Evolutionary conservation across 2,329 filamentous ascomycete species (phyloP).

Genomic region (Botryotinia convoluta): DNA sequence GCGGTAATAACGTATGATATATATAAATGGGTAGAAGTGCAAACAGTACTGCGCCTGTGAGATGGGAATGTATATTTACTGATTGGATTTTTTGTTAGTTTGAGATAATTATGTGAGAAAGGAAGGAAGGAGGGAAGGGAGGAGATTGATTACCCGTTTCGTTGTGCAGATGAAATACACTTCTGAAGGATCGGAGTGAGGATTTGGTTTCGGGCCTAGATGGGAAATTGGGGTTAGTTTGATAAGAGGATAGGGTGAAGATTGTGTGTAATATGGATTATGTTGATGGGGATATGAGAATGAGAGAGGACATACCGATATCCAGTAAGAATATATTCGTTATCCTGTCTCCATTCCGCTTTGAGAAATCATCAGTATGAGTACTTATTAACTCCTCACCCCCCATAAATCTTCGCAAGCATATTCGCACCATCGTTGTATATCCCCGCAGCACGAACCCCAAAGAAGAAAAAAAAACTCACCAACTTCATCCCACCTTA

Average conservation of each 20-base stretch:
- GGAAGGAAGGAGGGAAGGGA: too few species aligned
- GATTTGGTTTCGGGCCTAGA: conserved; percentile 2
- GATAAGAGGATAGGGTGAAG: not conserved
- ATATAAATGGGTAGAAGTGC: conserved; percentile 35
- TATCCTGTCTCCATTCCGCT: conserved; percentile 9
- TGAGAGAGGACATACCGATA: not conserved
- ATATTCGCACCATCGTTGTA: not conserved
- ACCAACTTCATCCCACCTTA: conserved; percentile 6
- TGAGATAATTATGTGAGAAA: not conserved
- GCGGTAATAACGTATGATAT: conserved; percentile 33
- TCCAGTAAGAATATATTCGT: not conserved
- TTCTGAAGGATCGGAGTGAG: not conserved
- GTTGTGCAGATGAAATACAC: conserved; percentile 5
- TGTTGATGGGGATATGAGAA: not conserved
- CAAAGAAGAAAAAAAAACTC: not conserved
- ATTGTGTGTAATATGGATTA: not conserved
- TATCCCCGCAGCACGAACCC: not conserved
- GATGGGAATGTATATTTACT: conserved; percentile 43
- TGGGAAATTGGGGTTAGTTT: not conserved
- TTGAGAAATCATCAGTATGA: not conserved
- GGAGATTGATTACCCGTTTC: not conserved
- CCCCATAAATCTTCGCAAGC: not conserved
- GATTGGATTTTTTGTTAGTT: not conserved
- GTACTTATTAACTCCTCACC: too few species aligned
- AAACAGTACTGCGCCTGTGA: conserved; percentile 44